Conservation (phyloP, 768 basidiomycete species). For the Russula virescens region DNA sequence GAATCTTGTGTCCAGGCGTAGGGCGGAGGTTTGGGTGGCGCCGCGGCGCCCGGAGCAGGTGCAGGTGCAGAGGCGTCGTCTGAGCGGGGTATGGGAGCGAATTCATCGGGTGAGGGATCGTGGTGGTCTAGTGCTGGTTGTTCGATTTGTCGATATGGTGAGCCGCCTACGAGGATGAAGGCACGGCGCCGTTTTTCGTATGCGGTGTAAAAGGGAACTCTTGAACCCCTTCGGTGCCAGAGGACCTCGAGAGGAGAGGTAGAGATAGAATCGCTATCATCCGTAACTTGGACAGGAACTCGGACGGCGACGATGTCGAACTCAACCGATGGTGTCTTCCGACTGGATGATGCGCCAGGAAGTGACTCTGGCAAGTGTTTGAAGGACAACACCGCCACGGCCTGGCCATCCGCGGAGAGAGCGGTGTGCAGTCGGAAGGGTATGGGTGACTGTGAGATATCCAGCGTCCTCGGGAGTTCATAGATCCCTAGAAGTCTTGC, state of each 20-base stretch:
- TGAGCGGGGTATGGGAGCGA: constrained; percentile 60
- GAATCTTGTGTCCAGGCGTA: constrained; percentile 92
- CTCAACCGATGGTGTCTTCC: constrained; percentile 33
- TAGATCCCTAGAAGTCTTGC: constrained; percentile 49
- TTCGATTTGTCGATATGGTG: constrained; percentile 43
- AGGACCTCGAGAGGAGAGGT: constrained; percentile 43
- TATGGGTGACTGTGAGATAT: constrained; percentile 29
- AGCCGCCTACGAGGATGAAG: constrained; percentile 56
- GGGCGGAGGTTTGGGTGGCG: constrained; percentile 55
- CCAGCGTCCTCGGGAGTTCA: constrained; percentile 34
- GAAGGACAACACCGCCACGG: constrained; percentile 54
- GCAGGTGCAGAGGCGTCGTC: constrained; percentile 37
- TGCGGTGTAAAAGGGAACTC: constrained; percentile 57
- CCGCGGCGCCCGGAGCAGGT: constrained; percentile 23
- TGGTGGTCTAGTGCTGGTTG: constrained; percentile 35
- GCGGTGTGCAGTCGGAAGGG: constrained; percentile 45
- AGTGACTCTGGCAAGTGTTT: constrained; percentile 32
- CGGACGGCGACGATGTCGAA: constrained; percentile 66
- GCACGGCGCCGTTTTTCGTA: constrained; percentile 42
- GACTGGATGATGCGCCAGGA: background rate
- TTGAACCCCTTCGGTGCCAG: constrained; percentile 67
- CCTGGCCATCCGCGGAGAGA: constrained; percentile 34
- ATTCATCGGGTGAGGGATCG: constrained; percentile 59
- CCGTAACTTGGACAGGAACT: constrained; percentile 40
- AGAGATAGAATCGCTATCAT: constrained; percentile 31